Evolutionary conservation across 805 yeast genomes (phyloP).

Genomic region (Metschnikowia chrysomelidarum): DNA sequence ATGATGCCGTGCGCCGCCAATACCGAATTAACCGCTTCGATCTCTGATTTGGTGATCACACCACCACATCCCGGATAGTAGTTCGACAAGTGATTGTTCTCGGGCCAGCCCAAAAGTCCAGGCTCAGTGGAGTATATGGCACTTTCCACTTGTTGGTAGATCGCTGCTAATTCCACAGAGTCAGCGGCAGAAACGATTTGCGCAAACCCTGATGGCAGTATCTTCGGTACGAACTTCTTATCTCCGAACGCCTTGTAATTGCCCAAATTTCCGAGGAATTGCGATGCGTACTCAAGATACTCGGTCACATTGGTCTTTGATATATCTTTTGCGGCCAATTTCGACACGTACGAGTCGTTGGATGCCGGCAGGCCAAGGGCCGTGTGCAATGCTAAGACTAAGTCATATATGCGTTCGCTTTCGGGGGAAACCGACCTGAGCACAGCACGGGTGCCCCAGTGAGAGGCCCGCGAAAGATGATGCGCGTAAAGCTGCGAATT

Average conservation of each 20-base stretch:
- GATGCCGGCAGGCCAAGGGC: conserved; percentile 43
- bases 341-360: conserved; percentile 38
- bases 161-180: conserved; percentile 28
- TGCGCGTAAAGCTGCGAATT: conserved; percentile 74
- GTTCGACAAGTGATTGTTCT: conserved; percentile 69
- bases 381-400: conserved; percentile 60
- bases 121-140: conserved; percentile 53
- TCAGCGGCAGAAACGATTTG: conserved; percentile 44
- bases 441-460: conserved; percentile 77
- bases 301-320: conserved; percentile 34
- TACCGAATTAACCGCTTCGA: conserved; percentile 63
- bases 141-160: conserved; percentile 43
- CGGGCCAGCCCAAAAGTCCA: conserved; percentile 71
- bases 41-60: conserved; percentile 53
- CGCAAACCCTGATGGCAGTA: conserved; percentile 48
- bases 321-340: conserved; percentile 19
- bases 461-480: conserved; percentile 78
- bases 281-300: conserved; percentile 74
- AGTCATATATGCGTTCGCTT: conserved; percentile 70
- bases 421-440: conserved; percentile 81
- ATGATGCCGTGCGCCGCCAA: conserved; percentile 60
- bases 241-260: conserved; percentile 89
- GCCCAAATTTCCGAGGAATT: conserved; percentile 71
- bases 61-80: conserved; percentile 55
- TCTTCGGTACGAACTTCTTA: conserved; percentile 74